Percentiles rank a stretch among this genome's conserved stretches.
phyloP scores from a whole-genome alignment of 129 eudicot genomes.

The Lactuca sativa region DNA sequence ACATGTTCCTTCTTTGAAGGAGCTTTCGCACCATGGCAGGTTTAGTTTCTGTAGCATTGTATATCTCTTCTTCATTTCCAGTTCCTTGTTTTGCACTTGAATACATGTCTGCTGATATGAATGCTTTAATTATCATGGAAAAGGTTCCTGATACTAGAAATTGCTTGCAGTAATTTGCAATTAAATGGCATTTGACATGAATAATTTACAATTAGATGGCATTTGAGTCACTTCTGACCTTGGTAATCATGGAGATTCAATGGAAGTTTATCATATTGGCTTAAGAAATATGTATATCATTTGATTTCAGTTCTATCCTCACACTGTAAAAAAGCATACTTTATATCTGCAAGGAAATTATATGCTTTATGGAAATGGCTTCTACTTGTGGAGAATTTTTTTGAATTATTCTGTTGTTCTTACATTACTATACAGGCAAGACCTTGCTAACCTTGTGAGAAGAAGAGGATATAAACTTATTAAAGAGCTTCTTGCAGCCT shows the following conservation, averaged over 20 bases:
- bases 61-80: slow-evolving; percentile 15
- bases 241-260: slow-evolving; percentile 11
- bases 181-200: background rate
- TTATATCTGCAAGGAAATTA: background rate
- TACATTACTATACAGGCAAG: slow-evolving; percentile 57
- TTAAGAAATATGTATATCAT: background rate
- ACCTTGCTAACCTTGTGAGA: slow-evolving; percentile 87
- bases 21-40: slow-evolving; percentile 86
- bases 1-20: slow-evolving; percentile 84
- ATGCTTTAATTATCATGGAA: background rate
- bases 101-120: slow-evolving; percentile 7
- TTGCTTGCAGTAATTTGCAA: background rate
- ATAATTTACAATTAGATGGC: background rate
- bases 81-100: slow-evolving; percentile 8
- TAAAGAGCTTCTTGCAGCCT: slow-evolving; percentile 61
- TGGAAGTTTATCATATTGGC: slow-evolving; percentile 1
- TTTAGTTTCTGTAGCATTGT: slow-evolving; percentile 12
- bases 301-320: slow-evolving; percentile 20
- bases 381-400: background rate
- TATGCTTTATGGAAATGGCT: slow-evolving; percentile 7
- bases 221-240: background rate
- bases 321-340: slow-evolving; percentile 2
- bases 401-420: slow-evolving; percentile 14
- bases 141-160: background rate
- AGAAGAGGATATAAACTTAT: slow-evolving; percentile 85